Conservation (phyloP, 345 rosid species). For the Capsella bursapastoris region DNA sequence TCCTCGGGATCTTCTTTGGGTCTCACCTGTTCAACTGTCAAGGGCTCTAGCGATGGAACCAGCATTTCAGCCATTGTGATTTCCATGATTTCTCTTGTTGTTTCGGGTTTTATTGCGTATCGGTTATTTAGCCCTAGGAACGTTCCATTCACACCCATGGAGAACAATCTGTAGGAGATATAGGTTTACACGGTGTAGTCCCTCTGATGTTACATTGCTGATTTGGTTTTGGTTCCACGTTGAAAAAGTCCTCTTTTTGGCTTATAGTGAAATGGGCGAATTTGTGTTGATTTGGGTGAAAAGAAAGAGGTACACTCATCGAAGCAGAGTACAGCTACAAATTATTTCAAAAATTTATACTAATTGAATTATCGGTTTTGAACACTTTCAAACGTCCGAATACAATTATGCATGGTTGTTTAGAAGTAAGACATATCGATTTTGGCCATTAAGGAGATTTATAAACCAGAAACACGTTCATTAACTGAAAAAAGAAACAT, state of each 20-base stretch:
- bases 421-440: neutral
- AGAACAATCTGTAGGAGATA: constrained; percentile 47
- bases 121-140: constrained; percentile 47
- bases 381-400: no score
- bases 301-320: no score
- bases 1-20: constrained; percentile 48
- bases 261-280: neutral
- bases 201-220: constrained; percentile 3
- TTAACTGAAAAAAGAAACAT: no score
- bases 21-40: constrained; percentile 42
- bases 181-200: constrained; percentile 28
- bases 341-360: no score
- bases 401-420: neutral
- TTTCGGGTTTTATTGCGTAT: constrained; percentile 72
- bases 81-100: constrained; percentile 60
- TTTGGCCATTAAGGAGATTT: no score
- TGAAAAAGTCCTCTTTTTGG: constrained; percentile 15
- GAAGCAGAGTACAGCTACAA: no score
- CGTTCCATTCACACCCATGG: constrained; percentile 55
- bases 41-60: constrained; percentile 56
- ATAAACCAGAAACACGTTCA: no score
- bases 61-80: constrained; percentile 68
- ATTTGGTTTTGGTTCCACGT: constrained; percentile 15
- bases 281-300: neutral
- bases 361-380: no score